Evolutionary conservation across 1,284 basidiomycete genomes (phyloP).

Genomic region (Quambalaria eucalypti): DNA sequence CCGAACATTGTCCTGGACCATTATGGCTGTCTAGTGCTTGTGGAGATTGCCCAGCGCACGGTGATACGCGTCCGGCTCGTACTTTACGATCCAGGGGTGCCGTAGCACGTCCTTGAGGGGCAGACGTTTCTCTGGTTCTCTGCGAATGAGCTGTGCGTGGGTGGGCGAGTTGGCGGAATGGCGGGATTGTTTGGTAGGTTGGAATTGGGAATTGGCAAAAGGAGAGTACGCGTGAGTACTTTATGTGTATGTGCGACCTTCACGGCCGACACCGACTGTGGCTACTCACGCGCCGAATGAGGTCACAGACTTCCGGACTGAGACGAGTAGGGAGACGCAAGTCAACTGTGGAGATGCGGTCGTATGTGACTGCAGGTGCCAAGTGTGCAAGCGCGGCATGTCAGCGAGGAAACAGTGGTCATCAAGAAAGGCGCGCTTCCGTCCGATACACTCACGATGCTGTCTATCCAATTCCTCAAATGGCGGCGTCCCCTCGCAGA

Average conservation of each 20-base stretch:
- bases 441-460: slow-evolving; percentile 53
- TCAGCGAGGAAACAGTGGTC: not conserved
- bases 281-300: slow-evolving; percentile 26
- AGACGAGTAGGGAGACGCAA: slow-evolving; percentile 34
- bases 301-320: slow-evolving; percentile 25
- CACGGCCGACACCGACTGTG: too few species aligned
- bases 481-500: slow-evolving; percentile 80
- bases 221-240: not conserved
- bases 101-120: slow-evolving; percentile 68
- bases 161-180: not conserved
- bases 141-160: slow-evolving; percentile 65
- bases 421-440: slow-evolving; percentile 2
- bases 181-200: not conserved
- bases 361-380: slow-evolving; percentile 22
- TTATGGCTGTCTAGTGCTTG: too few species aligned
- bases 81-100: slow-evolving; percentile 88
- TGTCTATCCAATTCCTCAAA: slow-evolving; percentile 71
- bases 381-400: not conserved
- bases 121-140: slow-evolving; percentile 73
- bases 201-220: not conserved
- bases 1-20: too few species aligned
- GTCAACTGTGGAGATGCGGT: slow-evolving; percentile 33
- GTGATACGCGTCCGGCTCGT: slow-evolving; percentile 49
- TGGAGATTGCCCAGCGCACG: too few species aligned
- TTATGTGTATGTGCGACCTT: too few species aligned